Conservation (phyloP, 2,329 filamentous ascomycete species). For the Pyricularia pennisetigena region DNA sequence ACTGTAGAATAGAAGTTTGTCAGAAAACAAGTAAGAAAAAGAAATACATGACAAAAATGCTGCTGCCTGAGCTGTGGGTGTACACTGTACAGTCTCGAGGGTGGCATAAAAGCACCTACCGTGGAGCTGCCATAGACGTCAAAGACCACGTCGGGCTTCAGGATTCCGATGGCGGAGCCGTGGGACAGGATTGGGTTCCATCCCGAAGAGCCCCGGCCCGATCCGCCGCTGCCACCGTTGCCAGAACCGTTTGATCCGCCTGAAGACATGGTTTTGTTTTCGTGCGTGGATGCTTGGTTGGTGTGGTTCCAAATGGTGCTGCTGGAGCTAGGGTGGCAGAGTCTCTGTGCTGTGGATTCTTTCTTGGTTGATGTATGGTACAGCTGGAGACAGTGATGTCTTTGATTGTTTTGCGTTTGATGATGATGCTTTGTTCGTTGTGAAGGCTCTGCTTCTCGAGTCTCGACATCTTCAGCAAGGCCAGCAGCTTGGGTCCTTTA, state of each 20-base stretch:
- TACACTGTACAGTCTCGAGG: too few species aligned
- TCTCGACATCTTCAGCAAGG: background rate
- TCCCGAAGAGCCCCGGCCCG: conserved; percentile 4
- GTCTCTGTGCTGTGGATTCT: background rate
- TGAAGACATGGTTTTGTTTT: conserved; percentile 2
- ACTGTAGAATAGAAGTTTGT: background rate
- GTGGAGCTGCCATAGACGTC: conserved; percentile 6
- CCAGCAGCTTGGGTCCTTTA: background rate
- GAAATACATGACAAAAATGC: background rate
- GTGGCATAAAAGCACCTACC: background rate
- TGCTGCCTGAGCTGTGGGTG: too few species aligned
- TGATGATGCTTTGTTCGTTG: background rate
- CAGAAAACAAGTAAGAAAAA: too few species aligned
- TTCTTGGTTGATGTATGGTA: background rate
- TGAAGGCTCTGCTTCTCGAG: background rate
- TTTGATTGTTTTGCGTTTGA: background rate
- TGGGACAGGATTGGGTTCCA: conserved; percentile 16
- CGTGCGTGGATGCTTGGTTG: background rate
- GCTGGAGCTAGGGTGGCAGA: background rate
- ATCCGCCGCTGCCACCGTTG: background rate
- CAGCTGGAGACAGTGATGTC: background rate
- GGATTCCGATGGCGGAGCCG: conserved; percentile 16
- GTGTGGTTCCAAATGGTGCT: background rate
- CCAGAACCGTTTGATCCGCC: background rate
- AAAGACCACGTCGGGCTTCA: conserved; percentile 16